These are phyloP conservation scores for Dendrostoma leiphaemia DNA, from an alignment of 2,329 filamentous ascomycete genomes.

Conservation along the genomic window DNA sequence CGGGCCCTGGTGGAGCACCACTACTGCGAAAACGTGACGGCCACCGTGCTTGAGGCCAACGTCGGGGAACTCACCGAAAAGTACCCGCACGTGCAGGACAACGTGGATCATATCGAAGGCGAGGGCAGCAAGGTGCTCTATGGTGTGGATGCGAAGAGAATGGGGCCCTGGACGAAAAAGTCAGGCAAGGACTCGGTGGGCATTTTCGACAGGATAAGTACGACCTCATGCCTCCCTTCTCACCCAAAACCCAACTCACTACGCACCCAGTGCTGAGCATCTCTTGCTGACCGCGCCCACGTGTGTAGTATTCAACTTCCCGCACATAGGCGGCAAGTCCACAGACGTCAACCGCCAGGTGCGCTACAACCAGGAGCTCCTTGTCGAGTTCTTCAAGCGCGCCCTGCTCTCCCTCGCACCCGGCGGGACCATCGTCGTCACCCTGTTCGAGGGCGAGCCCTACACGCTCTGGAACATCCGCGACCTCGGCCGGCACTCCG, in stretches of 20 bases:
- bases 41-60: constrained; percentile 65
- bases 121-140: constrained; percentile 52
- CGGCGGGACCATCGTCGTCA: constrained; percentile 70
- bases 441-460: constrained; percentile 88
- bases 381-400: constrained; percentile 65
- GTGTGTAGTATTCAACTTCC: constrained; percentile 96
- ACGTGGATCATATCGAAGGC: constrained; percentile 52
- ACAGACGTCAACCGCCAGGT: constrained; percentile 96
- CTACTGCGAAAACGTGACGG: constrained; percentile 63
- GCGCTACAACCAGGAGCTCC: constrained; percentile 80
- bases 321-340: constrained; percentile 87
- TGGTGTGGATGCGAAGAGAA: constrained; percentile 66
- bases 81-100: constrained; percentile 67
- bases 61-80: constrained; percentile 62
- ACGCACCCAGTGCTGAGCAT: neutral
- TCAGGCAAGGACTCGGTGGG: constrained; percentile 29
- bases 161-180: constrained; percentile 48
- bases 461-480: constrained; percentile 95
- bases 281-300: neutral
- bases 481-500: constrained; percentile 78
- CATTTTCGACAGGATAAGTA: constrained; percentile 67
- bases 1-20: constrained; percentile 65
- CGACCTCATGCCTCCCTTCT: neutral
- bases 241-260: neutral
- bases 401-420: constrained; percentile 51